Conservation (phyloP, 345 rosid species). For the Brassica carinata region DNA sequence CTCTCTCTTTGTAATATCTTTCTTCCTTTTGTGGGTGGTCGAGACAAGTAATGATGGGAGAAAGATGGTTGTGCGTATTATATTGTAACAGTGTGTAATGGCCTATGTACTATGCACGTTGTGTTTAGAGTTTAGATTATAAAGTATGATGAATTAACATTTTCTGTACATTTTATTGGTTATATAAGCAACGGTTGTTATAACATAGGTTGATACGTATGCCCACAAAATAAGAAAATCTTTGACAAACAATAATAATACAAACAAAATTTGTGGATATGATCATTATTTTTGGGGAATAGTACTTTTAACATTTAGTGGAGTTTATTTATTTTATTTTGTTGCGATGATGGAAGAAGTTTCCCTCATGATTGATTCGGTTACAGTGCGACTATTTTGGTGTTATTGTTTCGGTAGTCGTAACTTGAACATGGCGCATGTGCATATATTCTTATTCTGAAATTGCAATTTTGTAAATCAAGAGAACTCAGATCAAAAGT, state of each 20-base stretch:
- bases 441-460: conserved; percentile 28
- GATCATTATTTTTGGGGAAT: conserved; percentile 9
- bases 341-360: conserved; percentile 38
- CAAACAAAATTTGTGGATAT: not conserved
- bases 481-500: not conserved
- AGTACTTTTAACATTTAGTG: conserved; percentile 17
- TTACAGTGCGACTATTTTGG: conserved; percentile 16
- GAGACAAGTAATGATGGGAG: conserved; percentile 30
- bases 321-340: not conserved
- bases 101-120: conserved; percentile 23
- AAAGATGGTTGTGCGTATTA: conserved; percentile 21
- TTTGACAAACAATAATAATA: not conserved
- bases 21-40: conserved; percentile 11
- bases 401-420: conserved; percentile 14
- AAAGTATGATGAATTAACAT: not conserved
- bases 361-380: conserved; percentile 40
- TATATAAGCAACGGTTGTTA: not conserved
- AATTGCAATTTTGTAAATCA: not conserved
- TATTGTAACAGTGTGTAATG: conserved; percentile 9
- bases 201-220: not conserved
- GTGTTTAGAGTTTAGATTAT: not conserved
- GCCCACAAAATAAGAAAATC: not conserved
- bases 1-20: conserved; percentile 3
- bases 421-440: conserved; percentile 38
- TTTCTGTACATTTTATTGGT: not conserved